These are phyloP conservation scores for Ophiosphaerella korrae DNA, from an alignment of 2,329 filamentous ascomycete species.

Conservation along the genomic window DNA sequence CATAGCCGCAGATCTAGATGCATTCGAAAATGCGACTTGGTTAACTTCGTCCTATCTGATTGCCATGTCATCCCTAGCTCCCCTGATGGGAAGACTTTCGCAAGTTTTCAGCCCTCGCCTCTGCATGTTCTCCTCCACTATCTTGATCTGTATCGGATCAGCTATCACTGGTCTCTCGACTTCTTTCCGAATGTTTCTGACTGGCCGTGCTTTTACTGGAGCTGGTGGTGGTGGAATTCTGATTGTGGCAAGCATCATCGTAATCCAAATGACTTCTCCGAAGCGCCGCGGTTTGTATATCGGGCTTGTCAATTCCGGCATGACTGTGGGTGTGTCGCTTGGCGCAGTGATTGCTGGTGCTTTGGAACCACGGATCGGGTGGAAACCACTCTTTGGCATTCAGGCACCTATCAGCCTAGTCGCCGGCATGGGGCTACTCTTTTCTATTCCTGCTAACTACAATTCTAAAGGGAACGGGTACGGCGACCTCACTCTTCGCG, in stretches of 20 bases:
- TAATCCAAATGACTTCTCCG: constrained; percentile 73
- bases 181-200: constrained; percentile 66
- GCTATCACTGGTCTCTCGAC: constrained; percentile 67
- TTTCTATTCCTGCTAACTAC: constrained; percentile 64
- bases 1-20: constrained; percentile 75
- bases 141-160: constrained; percentile 65
- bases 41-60: constrained; percentile 77
- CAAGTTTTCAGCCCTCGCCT: constrained; percentile 73
- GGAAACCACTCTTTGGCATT: constrained; percentile 75
- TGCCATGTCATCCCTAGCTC: constrained; percentile 61
- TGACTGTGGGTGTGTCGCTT: constrained; percentile 72
- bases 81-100: constrained; percentile 72
- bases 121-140: constrained; percentile 67
- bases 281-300: constrained; percentile 74
- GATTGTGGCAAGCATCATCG: constrained; percentile 74
- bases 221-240: constrained; percentile 73
- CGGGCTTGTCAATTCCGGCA: constrained; percentile 73
- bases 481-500: constrained; percentile 45
- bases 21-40: constrained; percentile 76
- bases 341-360: constrained; percentile 74
- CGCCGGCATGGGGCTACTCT: constrained; percentile 65
- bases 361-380: constrained; percentile 67
- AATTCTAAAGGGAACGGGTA: constrained; percentile 45
- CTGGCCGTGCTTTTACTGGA: constrained; percentile 71
- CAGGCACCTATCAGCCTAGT: constrained; percentile 70